Evolutionary conservation across 2,329 filamentous ascomycete genomes (phyloP), one percentile per base, ranked within the genome.

Genomic region (Colletotrichum cuscutae): DNA sequence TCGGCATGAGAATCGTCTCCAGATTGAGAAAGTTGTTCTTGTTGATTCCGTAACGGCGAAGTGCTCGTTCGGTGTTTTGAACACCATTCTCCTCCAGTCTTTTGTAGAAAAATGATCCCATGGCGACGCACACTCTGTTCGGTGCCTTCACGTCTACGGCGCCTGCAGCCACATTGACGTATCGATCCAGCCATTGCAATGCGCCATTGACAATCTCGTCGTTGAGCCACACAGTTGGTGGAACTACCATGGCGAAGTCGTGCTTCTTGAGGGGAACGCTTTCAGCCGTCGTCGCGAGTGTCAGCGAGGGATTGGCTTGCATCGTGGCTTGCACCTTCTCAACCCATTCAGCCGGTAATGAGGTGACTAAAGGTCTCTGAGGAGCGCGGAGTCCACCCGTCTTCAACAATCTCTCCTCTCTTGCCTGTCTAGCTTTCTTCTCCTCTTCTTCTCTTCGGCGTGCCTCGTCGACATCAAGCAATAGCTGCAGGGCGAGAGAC

Each of bases 131-230:
- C 68, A 89, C 90, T 6, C 92, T 90, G 3, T 88, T 62, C 22
- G 5, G 80, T n/a, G 73, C 74, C 22, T 63, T 64, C 19, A 70
- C 77, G 75, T 86, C 84, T 62, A 83, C 84, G 66, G 86, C 86
- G 30, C 90, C 90, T 32, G 86, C 87, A 37, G 86, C 82, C 71
- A 86, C 82, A 78, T 93, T 92, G 77, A 91, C 82, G 62, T 86
- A 87, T 19, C 86, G 84, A 60, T 91, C 90, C 15, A 95, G 82
- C 78, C 90, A 88, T 32, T 87, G 82, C 30, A 95, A 85, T 60
- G 89, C 89, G 15, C 89, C 89, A 76, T 94, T 94, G 76, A 96
- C 89, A 63, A 93, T 89, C 76, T 94, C 91, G 79, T 95, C 94
- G 75, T 95, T 95, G 7, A 96, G 86, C 93, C 93, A 96, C 32